Percentiles rank a stretch among this genome's conserved stretches.
phyloP scores from a whole-genome alignment of 2,329 filamentous ascomycete species.

The Aspergillus sp. region DNA sequence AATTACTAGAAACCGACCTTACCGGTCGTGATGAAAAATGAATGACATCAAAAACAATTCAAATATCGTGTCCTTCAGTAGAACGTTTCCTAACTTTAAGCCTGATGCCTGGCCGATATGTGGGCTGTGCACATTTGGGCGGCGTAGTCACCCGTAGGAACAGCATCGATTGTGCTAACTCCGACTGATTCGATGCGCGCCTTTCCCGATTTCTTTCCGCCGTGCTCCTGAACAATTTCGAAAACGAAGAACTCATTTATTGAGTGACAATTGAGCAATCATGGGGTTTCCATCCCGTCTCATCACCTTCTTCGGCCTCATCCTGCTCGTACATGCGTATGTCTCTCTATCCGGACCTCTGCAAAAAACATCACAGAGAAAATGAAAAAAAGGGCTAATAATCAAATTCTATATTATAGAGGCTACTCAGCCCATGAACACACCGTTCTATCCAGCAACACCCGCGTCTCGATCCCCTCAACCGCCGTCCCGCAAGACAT shows the following conservation, averaged over 20 bases:
- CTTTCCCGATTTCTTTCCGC: background rate
- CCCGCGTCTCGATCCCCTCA: constrained; percentile 37
- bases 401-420: constrained; percentile 41
- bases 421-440: constrained; percentile 97
- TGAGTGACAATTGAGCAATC: constrained; percentile 3
- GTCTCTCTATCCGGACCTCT: constrained; percentile 23
- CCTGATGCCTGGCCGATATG: background rate
- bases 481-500: constrained; percentile 73
- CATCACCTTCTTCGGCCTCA: constrained; percentile 65
- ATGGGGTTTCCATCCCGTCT: constrained; percentile 69
- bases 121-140: background rate
- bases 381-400: background rate
- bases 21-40: constrained; percentile 21
- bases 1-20: constrained; percentile 23
- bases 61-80: background rate
- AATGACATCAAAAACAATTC: constrained; percentile 9
- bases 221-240: background rate
- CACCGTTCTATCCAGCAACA: constrained; percentile 61
- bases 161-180: constrained; percentile 2
- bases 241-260: background rate
- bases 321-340: constrained; percentile 84
- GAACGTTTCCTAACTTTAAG: background rate
- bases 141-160: background rate
- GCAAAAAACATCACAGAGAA: background rate
- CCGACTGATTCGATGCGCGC: background rate